phyloP scores from a whole-genome alignment of 805 yeast species.

The Torulaspora franciscae region DNA sequence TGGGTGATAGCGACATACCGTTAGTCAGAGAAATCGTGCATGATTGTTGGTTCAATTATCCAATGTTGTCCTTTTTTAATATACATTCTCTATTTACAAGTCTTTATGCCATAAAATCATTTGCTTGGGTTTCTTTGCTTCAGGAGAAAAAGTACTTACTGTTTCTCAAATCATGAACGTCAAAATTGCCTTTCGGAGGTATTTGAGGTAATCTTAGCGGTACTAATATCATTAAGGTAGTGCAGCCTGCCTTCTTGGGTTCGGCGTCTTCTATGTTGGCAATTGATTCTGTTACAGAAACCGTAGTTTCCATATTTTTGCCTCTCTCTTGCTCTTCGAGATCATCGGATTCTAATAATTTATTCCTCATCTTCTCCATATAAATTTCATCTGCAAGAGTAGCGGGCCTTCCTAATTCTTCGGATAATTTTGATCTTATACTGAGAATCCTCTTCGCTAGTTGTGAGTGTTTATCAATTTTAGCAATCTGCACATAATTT shows the following conservation, averaged over 20 bases:
- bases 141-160: conserved; percentile 73
- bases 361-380: conserved; percentile 61
- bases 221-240: conserved; percentile 42
- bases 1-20: no score
- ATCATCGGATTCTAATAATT: conserved; percentile 48
- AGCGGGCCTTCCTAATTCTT: conserved; percentile 48
- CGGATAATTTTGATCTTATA: conserved; percentile 46
- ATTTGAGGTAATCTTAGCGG: conserved; percentile 69
- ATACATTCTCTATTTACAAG: conserved; percentile 1
- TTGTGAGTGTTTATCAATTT: conserved; percentile 48
- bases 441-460: conserved; percentile 47
- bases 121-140: not conserved
- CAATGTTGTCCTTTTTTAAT: not conserved
- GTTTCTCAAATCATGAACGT: conserved; percentile 63
- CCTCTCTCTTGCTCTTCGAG: conserved; percentile 49
- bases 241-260: conserved; percentile 23
- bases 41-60: not conserved
- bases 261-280: conserved; percentile 26
- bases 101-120: conserved; percentile 3
- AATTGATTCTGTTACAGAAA: conserved; percentile 47
- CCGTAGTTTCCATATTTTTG: conserved; percentile 58
- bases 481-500: conserved; percentile 58
- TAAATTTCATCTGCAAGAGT: conserved; percentile 69
- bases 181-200: conserved; percentile 79
- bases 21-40: not conserved